These are phyloP conservation scores for Diaporthe longicolla DNA, from an alignment of 2,329 filamentous ascomycete genomes.

Conservation along the genomic window DNA sequence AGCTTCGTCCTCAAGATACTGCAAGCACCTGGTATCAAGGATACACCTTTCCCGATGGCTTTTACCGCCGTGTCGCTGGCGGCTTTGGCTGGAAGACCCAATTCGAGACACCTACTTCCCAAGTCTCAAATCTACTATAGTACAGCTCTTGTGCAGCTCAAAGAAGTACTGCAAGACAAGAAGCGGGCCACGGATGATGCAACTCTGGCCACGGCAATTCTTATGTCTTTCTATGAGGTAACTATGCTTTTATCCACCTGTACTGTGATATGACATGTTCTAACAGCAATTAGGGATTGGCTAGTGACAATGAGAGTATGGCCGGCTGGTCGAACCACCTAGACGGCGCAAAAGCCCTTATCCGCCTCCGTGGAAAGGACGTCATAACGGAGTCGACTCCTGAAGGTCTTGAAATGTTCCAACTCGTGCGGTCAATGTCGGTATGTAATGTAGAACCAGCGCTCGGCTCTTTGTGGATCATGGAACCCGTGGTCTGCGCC, in stretches of 20 bases:
- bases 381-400: constrained; percentile 40
- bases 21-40: constrained; percentile 42
- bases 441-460: constrained; percentile 37
- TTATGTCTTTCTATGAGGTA: constrained; percentile 48
- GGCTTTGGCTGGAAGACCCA: constrained; percentile 46
- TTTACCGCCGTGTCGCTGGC: constrained; percentile 47
- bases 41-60: constrained; percentile 45
- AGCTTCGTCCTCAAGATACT: constrained; percentile 46
- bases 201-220: constrained; percentile 45
- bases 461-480: background rate
- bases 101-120: constrained; percentile 43
- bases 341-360: constrained; percentile 45
- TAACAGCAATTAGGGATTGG: constrained; percentile 39
- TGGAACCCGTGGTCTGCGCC: background rate
- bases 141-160: constrained; percentile 45
- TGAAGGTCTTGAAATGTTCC: constrained; percentile 47
- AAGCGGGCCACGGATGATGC: constrained; percentile 43
- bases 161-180: constrained; percentile 44
- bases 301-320: constrained; percentile 43
- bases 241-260: too few species aligned
- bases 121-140: constrained; percentile 46
- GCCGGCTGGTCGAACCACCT: constrained; percentile 45
- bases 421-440: constrained; percentile 46
- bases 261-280: background rate
- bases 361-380: constrained; percentile 44